Base-by-base conservation (phyloP, 495 filamentous ascomycete species). In the Amorphotheca resinae region DNA sequence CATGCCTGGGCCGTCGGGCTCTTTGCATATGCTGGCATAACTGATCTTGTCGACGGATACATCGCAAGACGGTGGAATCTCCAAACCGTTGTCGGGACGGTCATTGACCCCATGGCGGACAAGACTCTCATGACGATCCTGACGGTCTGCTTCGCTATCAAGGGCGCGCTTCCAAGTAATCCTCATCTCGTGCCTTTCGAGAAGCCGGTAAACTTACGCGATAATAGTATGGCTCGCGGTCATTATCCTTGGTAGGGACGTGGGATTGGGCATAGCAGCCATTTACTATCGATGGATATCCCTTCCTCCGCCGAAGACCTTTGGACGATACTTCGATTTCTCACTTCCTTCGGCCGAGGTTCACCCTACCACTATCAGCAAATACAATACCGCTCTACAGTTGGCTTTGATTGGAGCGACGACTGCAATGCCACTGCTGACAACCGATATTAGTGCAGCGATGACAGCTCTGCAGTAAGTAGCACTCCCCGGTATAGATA, bases 71-170 rank as follows among this genome's bases (percentile, higher is more conserved):
- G 68, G 37, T 96, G 81, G 72, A 79, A 87, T 30, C 75, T 85
- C 9, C 80, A 87, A 61, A 96, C 91, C 0, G 93, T 98, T 1
- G 86, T 96, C 11, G 91, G 91, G n/a, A 88, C 82, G 36, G 77
- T 98, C 23, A 87, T 98, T 42, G 89, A 96, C 53, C 89, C 89
- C 9, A 91, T 94, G 82, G 89, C 89, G 11, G 89, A 96, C 57
- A 96, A 96, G 68, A 75, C 76, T 9, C 67, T 96, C 46, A 96
- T 98, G 91, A 95, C 87, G 2, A 72, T 94, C 23, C 64, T 93
- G 41, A 89, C 88, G 0, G 79, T 87, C 5, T 82, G 79, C 45
- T 58, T 96, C 30, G 88, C 87, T 4, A 64, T 81, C 31, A 84
- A 93, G 44, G 88, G 83, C 0, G 70, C 76, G 4, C 65, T 98